Conservation (phyloP, 805 yeast species). For the Cyberlindnera xylosilytica region DNA sequence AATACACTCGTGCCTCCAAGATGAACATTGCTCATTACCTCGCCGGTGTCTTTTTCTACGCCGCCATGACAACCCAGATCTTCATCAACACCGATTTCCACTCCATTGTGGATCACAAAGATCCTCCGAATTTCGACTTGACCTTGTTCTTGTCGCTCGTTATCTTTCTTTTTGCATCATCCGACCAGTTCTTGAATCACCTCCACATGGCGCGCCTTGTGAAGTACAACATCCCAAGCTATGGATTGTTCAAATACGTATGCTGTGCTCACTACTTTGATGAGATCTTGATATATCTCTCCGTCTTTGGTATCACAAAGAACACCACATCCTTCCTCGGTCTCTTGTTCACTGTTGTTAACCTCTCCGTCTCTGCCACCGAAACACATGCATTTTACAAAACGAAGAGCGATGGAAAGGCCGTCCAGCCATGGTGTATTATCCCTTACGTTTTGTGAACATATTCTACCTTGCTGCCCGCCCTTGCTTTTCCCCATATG, state of each 20-base stretch:
- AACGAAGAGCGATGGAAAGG: slow-evolving; percentile 19
- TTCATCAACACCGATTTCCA: slow-evolving; percentile 28
- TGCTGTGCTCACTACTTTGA: slow-evolving; percentile 70
- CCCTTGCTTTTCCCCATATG: too few species aligned
- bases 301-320: slow-evolving; percentile 25
- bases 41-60: slow-evolving; percentile 60
- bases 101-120: slow-evolving; percentile 1
- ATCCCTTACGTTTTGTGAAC: slow-evolving; percentile 36
- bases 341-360: slow-evolving; percentile 35
- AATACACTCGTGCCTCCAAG: slow-evolving; percentile 43
- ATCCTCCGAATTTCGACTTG: slow-evolving; percentile 7
- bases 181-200: slow-evolving; percentile 40
- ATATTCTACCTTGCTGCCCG: too few species aligned
- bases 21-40: slow-evolving; percentile 67
- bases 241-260: slow-evolving; percentile 46
- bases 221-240: slow-evolving; percentile 47
- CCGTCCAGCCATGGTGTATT: slow-evolving; percentile 32
- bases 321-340: slow-evolving; percentile 20
- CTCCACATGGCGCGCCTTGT: slow-evolving; percentile 24
- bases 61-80: slow-evolving; percentile 41
- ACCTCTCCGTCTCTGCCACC: slow-evolving; percentile 52
- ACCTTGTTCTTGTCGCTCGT: slow-evolving; percentile 13
- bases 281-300: slow-evolving; percentile 54
- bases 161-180: slow-evolving; percentile 30
- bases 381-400: slow-evolving; percentile 50